Evolutionary conservation across 495 filamentous ascomycete species (phyloP), one percentile per base, ranked within the genome.

Genomic region (Glutinoglossum americanum): DNA sequence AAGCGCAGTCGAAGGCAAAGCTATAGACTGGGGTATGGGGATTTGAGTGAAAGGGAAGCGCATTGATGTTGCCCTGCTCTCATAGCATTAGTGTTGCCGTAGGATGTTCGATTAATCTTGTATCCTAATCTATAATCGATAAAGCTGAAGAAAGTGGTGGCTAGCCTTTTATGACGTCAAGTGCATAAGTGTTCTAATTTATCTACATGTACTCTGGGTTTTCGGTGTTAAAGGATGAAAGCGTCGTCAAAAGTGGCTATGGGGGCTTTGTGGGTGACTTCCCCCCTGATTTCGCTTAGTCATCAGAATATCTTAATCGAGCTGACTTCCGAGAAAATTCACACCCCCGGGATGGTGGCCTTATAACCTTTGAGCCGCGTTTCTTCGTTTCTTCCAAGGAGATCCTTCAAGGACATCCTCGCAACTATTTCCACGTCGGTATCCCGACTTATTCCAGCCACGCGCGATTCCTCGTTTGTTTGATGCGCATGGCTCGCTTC

Each of bases 1-100:
- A 89, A 75, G 85, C 88, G 59, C 81, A 83, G 68, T 78, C 75
- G 60, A 88, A 85, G 74, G 80, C 87, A 63, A 95, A 94, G 75
- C 74, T 94, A 71, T 90, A 76, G 73, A 23, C 41, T 0, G 41
- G 3, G 5, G 9, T 39, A 17, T 10, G 5, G 37, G 37, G 37
- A 15, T 39, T 10, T 39, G 37, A 1, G 37, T 15, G n/a, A 39
- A 39, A 15, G 15, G 37, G 15, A 7, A 39, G 41, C 15, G 37
- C 37, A 11, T 11, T 11, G 37, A 41, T 17, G 13, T 15, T 7
- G 37, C 30, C n/a, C n/a, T 35, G 32, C 32, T 35, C 4, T 35
- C 15, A 17, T 11, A 15, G 37, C 37, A 17, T 41, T 15, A 11
- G 37, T 15, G 37, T 41, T 41, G 15, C 37, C 37, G 5, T 41